These are phyloP conservation scores for Purshia tridentata DNA, from an alignment of 306 rosid genomes.

Conservation along the genomic window DNA sequence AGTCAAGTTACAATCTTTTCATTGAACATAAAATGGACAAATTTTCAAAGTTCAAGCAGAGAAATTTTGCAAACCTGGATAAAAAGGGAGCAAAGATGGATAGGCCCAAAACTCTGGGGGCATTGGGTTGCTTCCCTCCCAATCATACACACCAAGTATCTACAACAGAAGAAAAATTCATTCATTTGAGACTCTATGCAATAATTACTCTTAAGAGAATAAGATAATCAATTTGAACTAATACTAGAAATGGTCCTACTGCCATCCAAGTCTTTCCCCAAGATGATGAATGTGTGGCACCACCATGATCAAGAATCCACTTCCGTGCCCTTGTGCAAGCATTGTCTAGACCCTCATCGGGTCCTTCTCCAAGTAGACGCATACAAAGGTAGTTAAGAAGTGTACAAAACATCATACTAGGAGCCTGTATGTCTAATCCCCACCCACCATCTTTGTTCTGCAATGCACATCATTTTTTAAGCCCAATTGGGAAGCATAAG, in stretches of 20 bases:
- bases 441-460: conserved; percentile 73
- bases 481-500: background rate
- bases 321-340: conserved; percentile 61
- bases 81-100: conserved; percentile 63
- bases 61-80: conserved; percentile 42
- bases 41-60: background rate
- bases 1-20: background rate
- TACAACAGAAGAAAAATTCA: background rate
- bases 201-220: background rate
- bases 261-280: conserved; percentile 93
- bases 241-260: conserved; percentile 14
- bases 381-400: conserved; percentile 54
- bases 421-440: conserved; percentile 82
- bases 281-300: conserved; percentile 54
- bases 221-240: background rate
- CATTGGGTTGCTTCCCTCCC: conserved; percentile 70
- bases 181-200: background rate
- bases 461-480: background rate
- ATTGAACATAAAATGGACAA: background rate
- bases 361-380: conserved; percentile 73
- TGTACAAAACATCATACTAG: conserved; percentile 70
- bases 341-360: conserved; percentile 52
- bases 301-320: conserved; percentile 70
- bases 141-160: conserved; percentile 66
- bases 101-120: conserved; percentile 73